phyloP scores from a whole-genome alignment of 345 rosid genomes.

The Nasturtium officinale region DNA sequence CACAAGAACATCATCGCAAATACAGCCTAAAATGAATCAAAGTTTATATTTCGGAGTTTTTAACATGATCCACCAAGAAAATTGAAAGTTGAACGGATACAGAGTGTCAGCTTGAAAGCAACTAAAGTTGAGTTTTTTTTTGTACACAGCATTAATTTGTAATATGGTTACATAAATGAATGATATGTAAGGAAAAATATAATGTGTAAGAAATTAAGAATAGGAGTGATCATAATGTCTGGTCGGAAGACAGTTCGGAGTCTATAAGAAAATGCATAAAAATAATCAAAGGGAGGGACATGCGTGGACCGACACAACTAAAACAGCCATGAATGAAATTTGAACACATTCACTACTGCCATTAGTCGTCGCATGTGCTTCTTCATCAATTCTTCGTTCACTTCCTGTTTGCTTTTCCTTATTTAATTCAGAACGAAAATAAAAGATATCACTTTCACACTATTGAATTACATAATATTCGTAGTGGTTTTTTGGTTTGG shows the following conservation, averaged over 20 bases:
- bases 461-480: constrained; percentile 18
- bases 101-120: constrained; percentile 21
- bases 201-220: constrained; percentile 6
- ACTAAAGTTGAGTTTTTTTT: constrained; percentile 9
- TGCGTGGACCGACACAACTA: constrained; percentile 45
- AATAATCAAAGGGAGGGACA: constrained; percentile 19
- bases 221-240: constrained; percentile 41
- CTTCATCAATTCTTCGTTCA: constrained; percentile 34
- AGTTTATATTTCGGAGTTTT: not conserved
- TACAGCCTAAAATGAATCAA: not conserved
- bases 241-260: constrained; percentile 38
- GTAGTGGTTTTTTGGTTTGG: not conserved
- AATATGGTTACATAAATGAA: constrained; percentile 16
- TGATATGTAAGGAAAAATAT: not conserved
- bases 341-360: constrained; percentile 35
- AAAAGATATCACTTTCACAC: constrained; percentile 33
- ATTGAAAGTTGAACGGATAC: constrained; percentile 3
- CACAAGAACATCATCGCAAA: not conserved
- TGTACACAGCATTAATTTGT: constrained; percentile 13
- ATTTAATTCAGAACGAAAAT: not conserved
- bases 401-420: constrained; percentile 22
- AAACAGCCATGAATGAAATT: constrained; percentile 43
- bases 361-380: constrained; percentile 39
- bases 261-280: constrained; percentile 14
- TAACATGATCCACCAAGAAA: constrained; percentile 16